A percentile compares a stretch with the other conserved stretches of the same genome.
These are phyloP conservation scores for Xylaria sp. DNA, from an alignment of 2,329 filamentous ascomycete species.

Conservation along the genomic window DNA sequence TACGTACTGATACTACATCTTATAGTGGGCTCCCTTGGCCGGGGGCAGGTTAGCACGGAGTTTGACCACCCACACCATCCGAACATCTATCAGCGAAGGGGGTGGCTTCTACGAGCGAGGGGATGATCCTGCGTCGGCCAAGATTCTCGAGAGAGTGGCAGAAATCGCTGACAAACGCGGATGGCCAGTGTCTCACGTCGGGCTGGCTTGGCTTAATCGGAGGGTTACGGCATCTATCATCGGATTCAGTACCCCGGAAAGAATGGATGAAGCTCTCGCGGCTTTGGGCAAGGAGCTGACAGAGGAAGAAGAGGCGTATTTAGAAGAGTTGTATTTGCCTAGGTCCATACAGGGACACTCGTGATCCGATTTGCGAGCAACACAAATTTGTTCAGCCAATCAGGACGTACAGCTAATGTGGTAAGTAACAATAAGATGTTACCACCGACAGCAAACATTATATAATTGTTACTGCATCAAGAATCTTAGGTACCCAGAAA, in stretches of 20 bases:
- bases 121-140: neutral
- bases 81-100: neutral
- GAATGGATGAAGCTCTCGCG: conserved; percentile 19
- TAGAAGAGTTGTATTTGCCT: conserved; percentile 22
- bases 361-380: neutral
- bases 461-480: no score
- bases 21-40: conserved; percentile 24
- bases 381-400: neutral
- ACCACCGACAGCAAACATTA: no score
- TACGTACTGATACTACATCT: neutral
- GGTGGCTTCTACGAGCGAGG: conserved; percentile 14
- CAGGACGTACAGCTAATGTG: neutral
- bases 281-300: conserved; percentile 16
- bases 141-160: neutral
- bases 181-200: conserved; percentile 14
- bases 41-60: neutral
- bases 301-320: conserved; percentile 16
- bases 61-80: neutral
- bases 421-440: neutral
- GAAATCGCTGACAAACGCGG: conserved; percentile 11
- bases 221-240: conserved; percentile 4
- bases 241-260: conserved; percentile 20
- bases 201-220: conserved; percentile 18
- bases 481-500: no score
- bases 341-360: conserved; percentile 18